Conservation (phyloP, 805 yeast genomes). For the Debaryomyces castellii region DNA sequence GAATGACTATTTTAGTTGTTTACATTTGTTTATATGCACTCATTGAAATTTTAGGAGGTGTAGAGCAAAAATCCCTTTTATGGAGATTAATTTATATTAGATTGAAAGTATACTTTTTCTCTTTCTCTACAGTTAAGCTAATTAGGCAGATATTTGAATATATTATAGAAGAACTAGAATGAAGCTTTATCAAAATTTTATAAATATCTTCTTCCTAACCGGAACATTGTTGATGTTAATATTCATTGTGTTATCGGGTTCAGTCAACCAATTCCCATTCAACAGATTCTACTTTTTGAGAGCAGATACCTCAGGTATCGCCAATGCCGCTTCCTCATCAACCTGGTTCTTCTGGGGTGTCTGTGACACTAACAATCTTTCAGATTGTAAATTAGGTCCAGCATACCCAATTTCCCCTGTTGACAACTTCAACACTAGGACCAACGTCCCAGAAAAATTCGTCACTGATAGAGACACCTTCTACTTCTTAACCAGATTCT, state of each 20-base stretch:
- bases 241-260: conserved; percentile 69
- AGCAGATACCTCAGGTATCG: conserved; percentile 64
- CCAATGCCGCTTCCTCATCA: conserved; percentile 48
- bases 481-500: conserved; percentile 64
- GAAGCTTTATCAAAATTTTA: conserved; percentile 31
- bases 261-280: conserved; percentile 55
- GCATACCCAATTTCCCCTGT: conserved; percentile 87
- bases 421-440: conserved; percentile 60
- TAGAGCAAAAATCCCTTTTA: conserved; percentile 1
- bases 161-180: conserved; percentile 12
- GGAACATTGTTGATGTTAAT: conserved; percentile 44
- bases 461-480: conserved; percentile 53
- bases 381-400: conserved; percentile 53
- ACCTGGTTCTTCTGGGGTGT: conserved; percentile 86
- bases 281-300: conserved; percentile 75
- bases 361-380: conserved; percentile 59
- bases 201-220: conserved; percentile 40
- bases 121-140: not conserved
- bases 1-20: conserved; percentile 2
- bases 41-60: not conserved
- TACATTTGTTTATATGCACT: not conserved
- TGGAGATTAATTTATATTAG: not conserved
- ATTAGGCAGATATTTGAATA: not conserved
- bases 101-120: not conserved
- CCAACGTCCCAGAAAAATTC: conserved; percentile 55